phyloP scores from a whole-genome alignment of 2,329 filamentous ascomycete genomes.

The Exutisphaerella laricina region DNA sequence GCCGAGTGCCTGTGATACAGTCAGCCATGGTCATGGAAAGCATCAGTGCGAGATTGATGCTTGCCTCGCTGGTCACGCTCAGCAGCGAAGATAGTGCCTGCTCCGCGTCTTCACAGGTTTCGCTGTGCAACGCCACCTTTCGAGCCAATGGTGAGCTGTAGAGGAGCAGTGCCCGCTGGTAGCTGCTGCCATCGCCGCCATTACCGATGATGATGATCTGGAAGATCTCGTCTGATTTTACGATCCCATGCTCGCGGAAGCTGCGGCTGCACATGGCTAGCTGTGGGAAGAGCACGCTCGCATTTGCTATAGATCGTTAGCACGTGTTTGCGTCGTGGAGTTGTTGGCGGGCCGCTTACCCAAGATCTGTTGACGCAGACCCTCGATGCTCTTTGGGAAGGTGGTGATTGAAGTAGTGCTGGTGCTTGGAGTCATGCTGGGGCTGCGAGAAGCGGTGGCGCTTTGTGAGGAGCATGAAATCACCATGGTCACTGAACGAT shows the following conservation, averaged over 20 bases:
- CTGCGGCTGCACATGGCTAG: constrained; percentile 3
- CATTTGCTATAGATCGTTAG: constrained; percentile 14
- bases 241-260: constrained; percentile 2
- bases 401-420: background rate
- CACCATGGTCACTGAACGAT: too few species aligned
- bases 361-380: constrained; percentile 15
- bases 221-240: constrained; percentile 11
- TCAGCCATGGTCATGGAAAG: background rate
- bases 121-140: constrained; percentile 7
- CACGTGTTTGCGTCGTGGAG: background rate
- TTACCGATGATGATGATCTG: constrained; percentile 7
- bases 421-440: background rate
- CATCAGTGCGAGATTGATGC: too few species aligned
- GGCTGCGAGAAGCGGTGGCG: too few species aligned
- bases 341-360: constrained; percentile 8
- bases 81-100: constrained; percentile 10
- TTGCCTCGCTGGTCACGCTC: constrained; percentile 6
- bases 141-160: constrained; percentile 1
- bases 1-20: background rate
- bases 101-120: background rate
- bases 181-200: background rate
- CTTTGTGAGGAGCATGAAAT: too few species aligned
- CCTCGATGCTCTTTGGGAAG: background rate
- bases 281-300: constrained; percentile 14
- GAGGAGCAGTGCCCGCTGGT: constrained; percentile 10